Conservation (phyloP, 2,329 filamentous ascomycete genomes). For the Trichoderma guizhouense region DNA sequence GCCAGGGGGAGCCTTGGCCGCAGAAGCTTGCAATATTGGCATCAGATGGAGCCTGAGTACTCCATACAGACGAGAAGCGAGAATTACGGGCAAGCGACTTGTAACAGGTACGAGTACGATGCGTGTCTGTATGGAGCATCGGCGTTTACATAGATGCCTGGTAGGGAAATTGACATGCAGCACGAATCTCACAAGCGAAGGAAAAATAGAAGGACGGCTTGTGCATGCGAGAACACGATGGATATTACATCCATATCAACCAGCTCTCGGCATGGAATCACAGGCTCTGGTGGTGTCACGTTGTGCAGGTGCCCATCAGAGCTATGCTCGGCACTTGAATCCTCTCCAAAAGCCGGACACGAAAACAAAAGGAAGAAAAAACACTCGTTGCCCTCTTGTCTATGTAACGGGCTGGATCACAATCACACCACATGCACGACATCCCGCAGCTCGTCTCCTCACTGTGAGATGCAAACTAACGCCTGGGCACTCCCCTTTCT, state of each 20-base stretch:
- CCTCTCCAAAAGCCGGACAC: background rate
- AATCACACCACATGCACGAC: constrained; percentile 17
- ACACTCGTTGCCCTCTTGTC: background rate
- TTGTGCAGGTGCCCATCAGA: background rate
- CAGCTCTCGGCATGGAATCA: background rate
- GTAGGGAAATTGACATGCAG: background rate
- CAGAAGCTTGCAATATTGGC: background rate
- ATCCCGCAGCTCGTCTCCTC: constrained; percentile 11
- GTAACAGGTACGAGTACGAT: background rate
- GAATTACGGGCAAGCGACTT: background rate
- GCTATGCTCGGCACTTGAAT: background rate
- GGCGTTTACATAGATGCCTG: background rate
- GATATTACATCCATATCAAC: background rate
- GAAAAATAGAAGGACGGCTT: background rate
- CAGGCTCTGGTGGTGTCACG: background rate
- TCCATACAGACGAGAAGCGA: background rate
- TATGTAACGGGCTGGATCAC: background rate
- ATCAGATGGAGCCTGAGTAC: background rate
- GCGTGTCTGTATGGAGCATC: background rate
- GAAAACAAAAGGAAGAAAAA: background rate
- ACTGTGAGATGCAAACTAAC: constrained; percentile 12
- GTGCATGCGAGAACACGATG: background rate
- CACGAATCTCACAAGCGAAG: background rate
- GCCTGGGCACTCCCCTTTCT: background rate
- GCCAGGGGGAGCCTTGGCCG: background rate